A percentile compares a stretch with the other conserved stretches of the same genome.
phyloP scores from a whole-genome alignment of 148 eudicot species.

The Nyssa sinensis region DNA sequence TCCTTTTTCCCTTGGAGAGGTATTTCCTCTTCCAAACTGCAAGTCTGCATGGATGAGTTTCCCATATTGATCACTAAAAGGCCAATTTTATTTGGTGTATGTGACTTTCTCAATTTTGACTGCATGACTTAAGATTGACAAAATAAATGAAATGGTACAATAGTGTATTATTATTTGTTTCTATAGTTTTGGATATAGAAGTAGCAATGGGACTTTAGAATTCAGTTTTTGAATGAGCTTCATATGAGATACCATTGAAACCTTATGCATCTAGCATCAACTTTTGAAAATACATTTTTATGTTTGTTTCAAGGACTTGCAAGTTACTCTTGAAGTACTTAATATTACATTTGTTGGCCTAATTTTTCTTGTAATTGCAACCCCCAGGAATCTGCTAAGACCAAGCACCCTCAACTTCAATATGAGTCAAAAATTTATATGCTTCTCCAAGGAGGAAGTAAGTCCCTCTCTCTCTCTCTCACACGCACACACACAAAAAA shows the following conservation, averaged over 20 bases:
- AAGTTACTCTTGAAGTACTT: neutral
- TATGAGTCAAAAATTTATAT: slow-evolving; percentile 34
- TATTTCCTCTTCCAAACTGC: no score
- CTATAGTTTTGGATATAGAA: neutral
- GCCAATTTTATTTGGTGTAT: no score
- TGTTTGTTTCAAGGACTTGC: neutral
- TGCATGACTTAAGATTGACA: neutral
- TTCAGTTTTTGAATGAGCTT: slow-evolving; percentile 3
- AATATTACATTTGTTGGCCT: neutral
- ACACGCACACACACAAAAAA: neutral
- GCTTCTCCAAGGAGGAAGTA: slow-evolving; percentile 42
- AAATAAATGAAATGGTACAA: neutral
- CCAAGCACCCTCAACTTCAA: slow-evolving; percentile 34
- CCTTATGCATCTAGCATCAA: neutral
- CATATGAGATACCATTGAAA: no score
- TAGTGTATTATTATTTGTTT: neutral
- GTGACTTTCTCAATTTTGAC: neutral
- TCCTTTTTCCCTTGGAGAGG: no score
- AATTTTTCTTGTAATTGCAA: neutral
- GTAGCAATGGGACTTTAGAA: neutral
- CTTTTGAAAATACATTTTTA: neutral
- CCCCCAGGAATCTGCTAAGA: slow-evolving; percentile 29
- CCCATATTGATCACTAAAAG: no score
- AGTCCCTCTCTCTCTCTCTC: slow-evolving; percentile 13
- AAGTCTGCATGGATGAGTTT: no score